Base-by-base conservation (phyloP, 75 land plant species). In the Chamaecyparis obtusa region DNA sequence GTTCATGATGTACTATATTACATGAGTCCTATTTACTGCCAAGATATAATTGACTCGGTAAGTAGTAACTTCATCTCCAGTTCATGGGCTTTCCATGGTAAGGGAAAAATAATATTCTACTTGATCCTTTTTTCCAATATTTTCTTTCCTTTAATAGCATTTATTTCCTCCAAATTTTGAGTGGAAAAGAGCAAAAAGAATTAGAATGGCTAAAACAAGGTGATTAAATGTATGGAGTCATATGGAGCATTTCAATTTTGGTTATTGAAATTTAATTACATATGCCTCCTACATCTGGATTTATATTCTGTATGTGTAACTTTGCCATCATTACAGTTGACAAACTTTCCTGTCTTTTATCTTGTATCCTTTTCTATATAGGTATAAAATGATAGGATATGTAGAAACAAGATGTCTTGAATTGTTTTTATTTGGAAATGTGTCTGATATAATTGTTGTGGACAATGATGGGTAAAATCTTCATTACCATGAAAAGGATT, bases 1-100 rank as follows among this genome's bases (percentile, higher is more conserved):
- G 99, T 93, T 83, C 99, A 98, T 92, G 99, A 98, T 92, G 96
- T 96, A 14, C 86, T 96, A 27, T 96, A 96, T 88, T 98, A 98
- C 87, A 98, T 98, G 99, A 98, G 99, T 83, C 99, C 99, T 78
- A 93, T 96, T 48, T 96, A 98, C 84, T 97, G 99, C 87, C 99
- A 97, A 85, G 95, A 93, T 72, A 96, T 97, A 57, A 94, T 96
- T 86, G 92, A 97, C 88, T 96, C 99, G 88, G 99, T 97, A 96
- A 35, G n/a, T 57, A 90, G 27, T 84, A 35, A 54, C 41, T 55
- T 39, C 9, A 35, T 84, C 64, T 56, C 56, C n/a, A 56, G 3
- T 33, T 13, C 17, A 30, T 2, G 48, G 35, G 35, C 67, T 30
- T 84, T 33, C 36, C 46, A 4, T 24, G 24, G 14, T n/a, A 46